These are phyloP conservation scores for Rhodamnia rubescens DNA, from an alignment of 345 rosid genomes.

Conservation along the genomic window DNA sequence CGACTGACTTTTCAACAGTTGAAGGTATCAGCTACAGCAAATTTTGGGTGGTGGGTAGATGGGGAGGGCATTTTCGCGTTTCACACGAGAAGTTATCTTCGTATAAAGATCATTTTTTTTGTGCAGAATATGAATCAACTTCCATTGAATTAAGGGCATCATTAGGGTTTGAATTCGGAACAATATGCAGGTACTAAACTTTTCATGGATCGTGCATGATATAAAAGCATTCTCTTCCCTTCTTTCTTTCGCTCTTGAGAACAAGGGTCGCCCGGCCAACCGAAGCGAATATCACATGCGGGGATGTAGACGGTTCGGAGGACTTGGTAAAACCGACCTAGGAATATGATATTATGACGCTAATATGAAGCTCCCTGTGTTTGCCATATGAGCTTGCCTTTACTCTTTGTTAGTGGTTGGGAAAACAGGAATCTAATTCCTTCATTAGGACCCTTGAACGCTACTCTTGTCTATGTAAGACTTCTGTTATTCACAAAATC, in stretches of 20 bases:
- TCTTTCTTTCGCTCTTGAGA: neutral
- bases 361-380: neutral
- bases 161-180: neutral
- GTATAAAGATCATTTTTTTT: neutral
- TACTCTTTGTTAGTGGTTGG: neutral
- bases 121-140: neutral
- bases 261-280: neutral
- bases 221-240: neutral
- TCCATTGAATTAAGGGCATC: neutral
- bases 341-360: neutral
- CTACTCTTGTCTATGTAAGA: neutral
- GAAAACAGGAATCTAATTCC: slow-evolving; percentile 21
- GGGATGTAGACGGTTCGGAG: neutral
- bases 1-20: neutral
- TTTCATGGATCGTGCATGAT: neutral
- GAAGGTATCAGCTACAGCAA: neutral
- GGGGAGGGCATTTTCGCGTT: neutral
- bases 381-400: neutral
- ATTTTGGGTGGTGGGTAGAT: neutral
- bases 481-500: neutral
- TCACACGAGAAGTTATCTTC: neutral
- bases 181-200: neutral
- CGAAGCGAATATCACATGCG: neutral
- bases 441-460: neutral
- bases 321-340: neutral